phyloP scores from a whole-genome alignment of 805 yeast genomes.

The Wickerhamomyces ciferrii region DNA sequence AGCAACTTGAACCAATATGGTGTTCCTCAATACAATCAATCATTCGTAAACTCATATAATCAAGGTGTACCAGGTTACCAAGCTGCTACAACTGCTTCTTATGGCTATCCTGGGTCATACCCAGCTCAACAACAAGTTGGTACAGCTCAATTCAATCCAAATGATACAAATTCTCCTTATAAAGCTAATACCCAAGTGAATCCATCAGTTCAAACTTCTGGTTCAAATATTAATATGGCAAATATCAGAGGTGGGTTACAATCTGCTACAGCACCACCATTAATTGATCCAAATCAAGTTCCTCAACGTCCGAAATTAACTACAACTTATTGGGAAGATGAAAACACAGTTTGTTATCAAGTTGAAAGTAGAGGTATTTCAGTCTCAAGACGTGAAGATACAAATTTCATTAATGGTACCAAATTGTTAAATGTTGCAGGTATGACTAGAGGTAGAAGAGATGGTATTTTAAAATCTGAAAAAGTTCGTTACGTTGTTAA shows the following conservation, averaged over 20 bases:
- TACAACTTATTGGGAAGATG: slow-evolving; percentile 76
- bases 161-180: slow-evolving; percentile 1
- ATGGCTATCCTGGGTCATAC: slow-evolving; percentile 2
- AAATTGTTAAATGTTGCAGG: slow-evolving; percentile 64
- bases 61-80: neutral
- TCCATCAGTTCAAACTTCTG: slow-evolving; percentile 3
- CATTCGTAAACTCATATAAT: neutral
- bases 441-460: slow-evolving; percentile 70
- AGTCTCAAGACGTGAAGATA: slow-evolving; percentile 66
- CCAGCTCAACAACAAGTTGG: neutral
- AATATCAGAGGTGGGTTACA: slow-evolving; percentile 11
- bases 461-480: slow-evolving; percentile 63
- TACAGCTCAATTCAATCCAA: slow-evolving; percentile 4
- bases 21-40: slow-evolving; percentile 6
- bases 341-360: slow-evolving; percentile 65
- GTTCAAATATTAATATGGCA: slow-evolving; percentile 10
- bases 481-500: slow-evolving; percentile 66
- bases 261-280: slow-evolving; percentile 12
- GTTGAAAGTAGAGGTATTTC: slow-evolving; percentile 66
- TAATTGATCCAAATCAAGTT: slow-evolving; percentile 20
- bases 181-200: neutral
- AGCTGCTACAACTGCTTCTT: neutral
- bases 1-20: neutral
- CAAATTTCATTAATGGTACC: slow-evolving; percentile 70
- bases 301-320: slow-evolving; percentile 55